phyloP scores from a whole-genome alignment of 305 asterid species.

The Coffea humblotiana region DNA sequence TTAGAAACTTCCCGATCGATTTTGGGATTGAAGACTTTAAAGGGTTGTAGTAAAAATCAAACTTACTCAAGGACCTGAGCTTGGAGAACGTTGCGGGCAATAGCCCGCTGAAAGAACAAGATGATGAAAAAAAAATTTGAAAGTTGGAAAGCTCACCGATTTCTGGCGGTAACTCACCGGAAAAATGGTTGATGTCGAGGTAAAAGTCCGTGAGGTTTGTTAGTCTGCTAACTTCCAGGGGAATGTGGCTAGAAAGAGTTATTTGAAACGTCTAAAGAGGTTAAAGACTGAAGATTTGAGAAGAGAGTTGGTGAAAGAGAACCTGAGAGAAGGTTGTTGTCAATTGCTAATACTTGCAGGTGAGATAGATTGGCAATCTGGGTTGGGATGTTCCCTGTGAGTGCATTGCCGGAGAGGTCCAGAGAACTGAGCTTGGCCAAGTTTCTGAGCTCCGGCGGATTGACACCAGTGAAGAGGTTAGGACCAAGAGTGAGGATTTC shows the following conservation, averaged over 20 bases:
- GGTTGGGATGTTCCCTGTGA: conserved; percentile 68
- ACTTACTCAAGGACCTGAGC: conserved; percentile 51
- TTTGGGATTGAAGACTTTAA: conserved; percentile 62
- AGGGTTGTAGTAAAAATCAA: conserved; percentile 78
- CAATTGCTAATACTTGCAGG: conserved; percentile 56
- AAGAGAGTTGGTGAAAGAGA: conserved; percentile 47
- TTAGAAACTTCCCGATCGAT: conserved; percentile 52
- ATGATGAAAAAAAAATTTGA: conserved; percentile 44
- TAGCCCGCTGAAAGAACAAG: conserved; percentile 67
- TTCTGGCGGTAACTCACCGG: conserved; percentile 65
- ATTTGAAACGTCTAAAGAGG: conserved; percentile 72
- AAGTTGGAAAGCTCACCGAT: conserved; percentile 56
- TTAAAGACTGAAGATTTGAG: conserved; percentile 40
- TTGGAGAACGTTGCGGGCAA: conserved; percentile 58
- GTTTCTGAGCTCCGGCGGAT: conserved; percentile 58
- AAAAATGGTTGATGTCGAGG: conserved; percentile 59
- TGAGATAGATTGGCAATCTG: conserved; percentile 54
- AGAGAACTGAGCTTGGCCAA: conserved; percentile 42
- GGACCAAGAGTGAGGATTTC: no score
- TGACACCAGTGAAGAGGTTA: conserved; percentile 40
- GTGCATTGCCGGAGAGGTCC: conserved; percentile 72
- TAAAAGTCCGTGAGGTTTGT: conserved; percentile 59
- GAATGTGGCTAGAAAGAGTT: conserved; percentile 63
- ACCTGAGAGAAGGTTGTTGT: conserved; percentile 68
- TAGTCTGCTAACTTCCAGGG: conserved; percentile 57